A percentile compares a stretch with the other conserved stretches of the same genome.
These are phyloP conservation scores for Sugiyamaella americana DNA, from an alignment of 805 yeast genomes.

Conservation along the genomic window DNA sequence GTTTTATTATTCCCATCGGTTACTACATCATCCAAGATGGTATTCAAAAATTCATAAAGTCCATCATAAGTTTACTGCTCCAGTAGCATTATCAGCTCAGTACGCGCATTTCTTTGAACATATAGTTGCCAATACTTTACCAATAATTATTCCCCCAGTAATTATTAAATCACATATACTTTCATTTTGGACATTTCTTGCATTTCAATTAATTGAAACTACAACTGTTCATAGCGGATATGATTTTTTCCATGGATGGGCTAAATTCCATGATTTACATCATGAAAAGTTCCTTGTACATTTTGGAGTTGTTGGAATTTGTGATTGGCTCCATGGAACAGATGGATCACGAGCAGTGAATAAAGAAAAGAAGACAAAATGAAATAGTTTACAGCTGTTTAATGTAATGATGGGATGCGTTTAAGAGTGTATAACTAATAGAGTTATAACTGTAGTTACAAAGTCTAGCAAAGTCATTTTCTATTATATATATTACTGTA, in stretches of 20 bases:
- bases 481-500: no score
- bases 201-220: conserved; percentile 15
- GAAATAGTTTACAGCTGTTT: no score
- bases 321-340: conserved; percentile 20
- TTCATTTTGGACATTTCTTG: conserved; percentile 15
- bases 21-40: conserved; percentile 9
- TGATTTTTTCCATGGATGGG: conserved; percentile 15
- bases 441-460: no score
- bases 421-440: no score
- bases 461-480: no score
- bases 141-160: conserved; percentile 15
- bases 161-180: conserved; percentile 13
- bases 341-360: conserved; percentile 1
- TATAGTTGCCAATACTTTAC: conserved; percentile 14
- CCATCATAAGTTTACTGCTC: conserved; percentile 20
- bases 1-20: conserved; percentile 17
- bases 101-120: conserved; percentile 16
- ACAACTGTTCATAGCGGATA: conserved; percentile 19
- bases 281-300: conserved; percentile 20
- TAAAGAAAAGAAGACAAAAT: background rate
- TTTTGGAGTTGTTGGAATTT: conserved; percentile 18
- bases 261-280: conserved; percentile 18
- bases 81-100: conserved; percentile 16
- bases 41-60: conserved; percentile 16
- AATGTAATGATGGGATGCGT: no score